phyloP scores from a whole-genome alignment of 1,284 basidiomycete genomes.

The Amylostereum areolatum region DNA sequence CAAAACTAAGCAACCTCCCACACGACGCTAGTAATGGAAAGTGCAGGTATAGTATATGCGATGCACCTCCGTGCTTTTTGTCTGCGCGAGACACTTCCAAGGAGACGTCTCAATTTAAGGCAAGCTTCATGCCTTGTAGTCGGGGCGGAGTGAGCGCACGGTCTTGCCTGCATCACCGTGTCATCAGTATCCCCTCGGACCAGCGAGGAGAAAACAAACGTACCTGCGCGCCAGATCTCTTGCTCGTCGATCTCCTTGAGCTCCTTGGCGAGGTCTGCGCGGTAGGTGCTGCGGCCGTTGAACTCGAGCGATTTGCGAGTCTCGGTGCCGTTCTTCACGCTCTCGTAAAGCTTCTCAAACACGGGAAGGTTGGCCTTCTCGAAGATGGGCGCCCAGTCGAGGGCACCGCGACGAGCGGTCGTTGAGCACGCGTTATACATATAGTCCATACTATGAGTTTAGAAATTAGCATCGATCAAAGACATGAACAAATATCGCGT shows the following conservation, averaged over 20 bases:
- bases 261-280: slow-evolving; percentile 91
- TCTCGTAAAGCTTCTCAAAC: slow-evolving; percentile 93
- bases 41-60: no score
- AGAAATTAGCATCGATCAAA: slow-evolving; percentile 1
- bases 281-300: slow-evolving; percentile 91
- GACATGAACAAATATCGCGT: slow-evolving; percentile 18
- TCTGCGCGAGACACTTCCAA: not conserved
- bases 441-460: slow-evolving; percentile 85
- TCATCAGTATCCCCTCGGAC: not conserved
- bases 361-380: slow-evolving; percentile 91
- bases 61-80: no score
- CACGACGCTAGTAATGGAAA: no score
- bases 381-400: slow-evolving; percentile 99
- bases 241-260: slow-evolving; percentile 93
- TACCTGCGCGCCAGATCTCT: slow-evolving; percentile 96
- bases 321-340: slow-evolving; percentile 92
- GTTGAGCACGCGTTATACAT: slow-evolving; percentile 99
- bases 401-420: slow-evolving; percentile 95
- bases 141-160: slow-evolving; percentile 74
- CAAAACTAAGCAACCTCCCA: no score
- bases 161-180: slow-evolving; percentile 48
- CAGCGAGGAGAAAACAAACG: slow-evolving; percentile 19
- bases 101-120: not conserved
- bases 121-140: slow-evolving; percentile 43
- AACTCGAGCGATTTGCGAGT: slow-evolving; percentile 96